A percentile compares a stretch with the other conserved stretches of the same genome.
Conservation (phyloP, 1,284 basidiomycete species). For the Mycosarcoma maydis region DNA sequence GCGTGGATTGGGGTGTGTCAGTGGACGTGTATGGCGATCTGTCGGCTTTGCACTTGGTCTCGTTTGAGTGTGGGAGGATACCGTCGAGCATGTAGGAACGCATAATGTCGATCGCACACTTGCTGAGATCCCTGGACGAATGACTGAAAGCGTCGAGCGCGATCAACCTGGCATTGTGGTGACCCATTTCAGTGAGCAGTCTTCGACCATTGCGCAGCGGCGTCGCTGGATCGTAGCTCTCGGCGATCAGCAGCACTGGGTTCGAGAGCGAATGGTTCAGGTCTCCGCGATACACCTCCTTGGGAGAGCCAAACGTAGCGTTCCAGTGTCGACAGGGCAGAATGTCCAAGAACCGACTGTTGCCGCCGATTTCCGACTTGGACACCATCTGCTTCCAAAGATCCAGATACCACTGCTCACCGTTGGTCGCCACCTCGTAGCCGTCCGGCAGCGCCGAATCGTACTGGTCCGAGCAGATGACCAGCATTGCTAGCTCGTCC, state of each 20-base stretch:
- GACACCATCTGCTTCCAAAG: constrained; percentile 27
- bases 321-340: constrained; percentile 46
- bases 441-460: constrained; percentile 11
- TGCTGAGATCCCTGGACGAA: constrained; percentile 26
- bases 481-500: constrained; percentile 29
- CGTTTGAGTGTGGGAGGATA: constrained; percentile 9
- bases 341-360: constrained; percentile 36
- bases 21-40: no score
- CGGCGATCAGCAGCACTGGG: constrained; percentile 33
- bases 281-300: constrained; percentile 35
- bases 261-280: constrained; percentile 22
- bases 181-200: constrained; percentile 29
- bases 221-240: constrained; percentile 47
- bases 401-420: constrained; percentile 29
- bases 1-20: no score
- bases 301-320: constrained; percentile 15
- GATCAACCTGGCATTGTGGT: constrained; percentile 30
- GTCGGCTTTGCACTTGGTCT: constrained; percentile 28
- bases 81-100: constrained; percentile 27
- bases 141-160: constrained; percentile 42
- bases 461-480: constrained; percentile 45
- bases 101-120: constrained; percentile 28
- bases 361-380: constrained; percentile 37
- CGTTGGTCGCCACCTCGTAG: constrained; percentile 15
- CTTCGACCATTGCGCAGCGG: constrained; percentile 31